Conservation (phyloP, 495 filamentous ascomycete species). For the Neurospora sp. region DNA sequence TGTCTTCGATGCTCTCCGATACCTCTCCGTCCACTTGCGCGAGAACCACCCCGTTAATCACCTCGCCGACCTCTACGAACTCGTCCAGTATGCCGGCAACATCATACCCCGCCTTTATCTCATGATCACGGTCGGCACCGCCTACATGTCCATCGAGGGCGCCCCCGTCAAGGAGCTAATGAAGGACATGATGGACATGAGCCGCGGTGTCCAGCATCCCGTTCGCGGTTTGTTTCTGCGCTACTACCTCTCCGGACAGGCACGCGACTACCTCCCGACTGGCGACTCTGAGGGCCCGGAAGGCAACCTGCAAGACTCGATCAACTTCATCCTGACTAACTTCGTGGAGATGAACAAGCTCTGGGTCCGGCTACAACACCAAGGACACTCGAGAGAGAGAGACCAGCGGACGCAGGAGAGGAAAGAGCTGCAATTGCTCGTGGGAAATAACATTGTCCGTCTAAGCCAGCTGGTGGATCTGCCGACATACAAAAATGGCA, state of each 20-base stretch:
- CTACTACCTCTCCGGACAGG: slow-evolving; percentile 92
- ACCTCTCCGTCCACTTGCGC: slow-evolving; percentile 90
- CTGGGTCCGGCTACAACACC: slow-evolving; percentile 95
- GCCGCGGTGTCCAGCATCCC: slow-evolving; percentile 90
- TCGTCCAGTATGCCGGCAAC: slow-evolving; percentile 98
- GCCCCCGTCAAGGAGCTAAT: slow-evolving; percentile 99
- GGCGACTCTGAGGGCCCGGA: slow-evolving; percentile 86
- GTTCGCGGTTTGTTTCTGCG: slow-evolving; percentile 88
- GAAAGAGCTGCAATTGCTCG: slow-evolving; percentile 87
- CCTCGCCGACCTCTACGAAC: slow-evolving; percentile 94
- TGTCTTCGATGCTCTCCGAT: slow-evolving; percentile 93
- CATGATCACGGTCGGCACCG: slow-evolving; percentile 97
- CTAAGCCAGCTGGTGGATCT: slow-evolving; percentile 94
- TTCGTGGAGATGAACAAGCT: slow-evolving; percentile 99
- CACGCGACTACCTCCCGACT: slow-evolving; percentile 73
- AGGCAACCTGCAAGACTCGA: slow-evolving; percentile 92
- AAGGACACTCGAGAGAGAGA: slow-evolving; percentile 89
- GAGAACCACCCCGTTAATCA: slow-evolving; percentile 97
- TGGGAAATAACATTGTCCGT: slow-evolving; percentile 90
- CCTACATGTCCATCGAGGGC: slow-evolving; percentile 98
- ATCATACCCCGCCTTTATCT: slow-evolving; percentile 93
- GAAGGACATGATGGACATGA: slow-evolving; percentile 99
- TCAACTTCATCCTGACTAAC: slow-evolving; percentile 94
- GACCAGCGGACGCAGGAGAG: slow-evolving; percentile 88
- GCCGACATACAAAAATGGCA: slow-evolving; percentile 83